phyloP scores from a whole-genome alignment of 805 yeast species.

The Zygotorulaspora chibaensis region DNA sequence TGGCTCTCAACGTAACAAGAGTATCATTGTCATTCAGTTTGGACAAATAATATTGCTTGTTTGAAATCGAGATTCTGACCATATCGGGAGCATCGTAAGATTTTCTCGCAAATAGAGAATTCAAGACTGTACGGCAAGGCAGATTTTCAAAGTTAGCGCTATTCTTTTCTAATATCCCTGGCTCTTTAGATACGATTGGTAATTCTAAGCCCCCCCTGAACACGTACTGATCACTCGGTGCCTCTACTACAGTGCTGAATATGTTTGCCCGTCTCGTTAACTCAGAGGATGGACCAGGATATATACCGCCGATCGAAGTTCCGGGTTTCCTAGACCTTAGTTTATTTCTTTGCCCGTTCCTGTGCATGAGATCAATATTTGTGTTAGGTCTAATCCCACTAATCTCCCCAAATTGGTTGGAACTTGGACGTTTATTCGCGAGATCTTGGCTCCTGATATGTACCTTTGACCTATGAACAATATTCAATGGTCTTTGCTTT shows the following conservation, averaged over 20 bases:
- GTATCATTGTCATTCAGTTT: slow-evolving; percentile 13
- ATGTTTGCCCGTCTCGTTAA: slow-evolving; percentile 16
- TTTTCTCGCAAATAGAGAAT: slow-evolving; percentile 15
- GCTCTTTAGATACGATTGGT: not conserved
- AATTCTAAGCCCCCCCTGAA: slow-evolving; percentile 2
- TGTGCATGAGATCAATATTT: not conserved
- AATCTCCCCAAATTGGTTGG: not conserved
- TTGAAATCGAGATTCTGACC: slow-evolving; percentile 14
- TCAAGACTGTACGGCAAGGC: slow-evolving; percentile 5
- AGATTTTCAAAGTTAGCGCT: not conserved
- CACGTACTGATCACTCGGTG: slow-evolving; percentile 20
- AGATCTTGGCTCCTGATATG: not conserved
- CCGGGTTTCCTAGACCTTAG: not conserved
- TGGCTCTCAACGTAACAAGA: slow-evolving; percentile 5
- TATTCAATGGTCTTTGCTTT: not conserved
- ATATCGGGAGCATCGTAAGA: slow-evolving; percentile 17
- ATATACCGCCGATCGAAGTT: slow-evolving; percentile 1
- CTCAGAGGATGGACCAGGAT: slow-evolving; percentile 5
- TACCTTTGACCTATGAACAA: not conserved
- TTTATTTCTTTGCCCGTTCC: not conserved
- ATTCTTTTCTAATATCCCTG: not conserved
- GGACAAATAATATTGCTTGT: slow-evolving; percentile 19
- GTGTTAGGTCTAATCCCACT: not conserved
- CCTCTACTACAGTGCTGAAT: slow-evolving; percentile 29
- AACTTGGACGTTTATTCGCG: not conserved